These are phyloP conservation scores for Podospora bellae-mahoneyi DNA, from an alignment of 495 filamentous ascomycete genomes.

Conservation along the genomic window DNA sequence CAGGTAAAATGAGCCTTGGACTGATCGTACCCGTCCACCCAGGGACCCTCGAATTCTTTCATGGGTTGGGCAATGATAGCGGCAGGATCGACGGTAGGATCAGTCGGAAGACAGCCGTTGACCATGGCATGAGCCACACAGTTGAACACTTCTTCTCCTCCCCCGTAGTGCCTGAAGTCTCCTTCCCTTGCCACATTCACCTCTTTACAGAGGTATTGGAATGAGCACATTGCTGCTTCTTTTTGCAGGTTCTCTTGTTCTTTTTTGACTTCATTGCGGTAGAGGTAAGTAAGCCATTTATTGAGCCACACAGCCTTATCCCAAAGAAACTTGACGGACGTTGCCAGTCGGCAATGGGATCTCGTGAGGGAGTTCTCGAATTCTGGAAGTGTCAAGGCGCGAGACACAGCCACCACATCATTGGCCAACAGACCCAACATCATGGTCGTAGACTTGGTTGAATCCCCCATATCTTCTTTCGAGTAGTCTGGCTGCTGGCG, in stretches of 20 bases:
- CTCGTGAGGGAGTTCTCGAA: background rate
- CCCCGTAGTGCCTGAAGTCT: background rate
- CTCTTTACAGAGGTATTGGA: background rate
- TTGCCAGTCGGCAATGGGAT: background rate
- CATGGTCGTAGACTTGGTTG: background rate
- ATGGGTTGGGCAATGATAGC: background rate
- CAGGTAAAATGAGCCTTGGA: conserved; percentile 13
- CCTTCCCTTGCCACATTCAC: background rate
- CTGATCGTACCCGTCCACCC: background rate
- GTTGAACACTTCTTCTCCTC: background rate
- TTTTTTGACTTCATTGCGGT: background rate
- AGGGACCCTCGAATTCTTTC: background rate
- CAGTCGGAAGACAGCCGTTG: background rate
- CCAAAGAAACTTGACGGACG: conserved; percentile 19
- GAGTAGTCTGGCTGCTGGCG: conserved; percentile 2
- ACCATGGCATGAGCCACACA: background rate
- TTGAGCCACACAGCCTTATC: conserved; percentile 21
- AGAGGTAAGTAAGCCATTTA: conserved; percentile 4
- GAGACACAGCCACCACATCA: background rate
- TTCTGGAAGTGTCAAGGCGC: background rate
- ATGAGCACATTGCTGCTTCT: background rate
- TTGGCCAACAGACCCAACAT: background rate
- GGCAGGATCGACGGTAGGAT: background rate
- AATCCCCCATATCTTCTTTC: background rate
- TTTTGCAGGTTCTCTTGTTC: too few relatives aligned